Evolutionary conservation across 31 red algal genomes (phyloP), one percentile per base, ranked within the genome.

Genomic region (Pterothamnion heteromorphum): DNA sequence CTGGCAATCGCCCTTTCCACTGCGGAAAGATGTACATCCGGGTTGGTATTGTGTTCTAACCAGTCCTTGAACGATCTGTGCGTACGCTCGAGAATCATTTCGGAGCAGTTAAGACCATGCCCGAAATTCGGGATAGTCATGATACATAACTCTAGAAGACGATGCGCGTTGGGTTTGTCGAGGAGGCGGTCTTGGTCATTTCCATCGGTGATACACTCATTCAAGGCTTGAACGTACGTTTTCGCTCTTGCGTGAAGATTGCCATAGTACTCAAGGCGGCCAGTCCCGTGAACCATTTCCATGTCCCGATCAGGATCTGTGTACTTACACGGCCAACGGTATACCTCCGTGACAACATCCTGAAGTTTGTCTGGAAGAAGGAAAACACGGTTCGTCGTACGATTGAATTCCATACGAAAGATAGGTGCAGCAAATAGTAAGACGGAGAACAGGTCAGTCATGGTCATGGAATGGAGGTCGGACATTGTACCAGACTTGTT

Each of bases 51-150:
- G 4, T 27, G 35, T 37, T 0, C 82, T 4, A 86, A 86, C 4
- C 1, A 86, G 26, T 3, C n/a, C 35, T 86, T 37, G 35, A 86
- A 86, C 2, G 35, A 0, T 0, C 3, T 86, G 18, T 43, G 0
- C 3, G 0, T 36, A 0, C 30, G n/a, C 3, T 86, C n/a, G 2
- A 86, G 82, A 44, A 86, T 36, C 35, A 86, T 86, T 86, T 86
- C 82, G 33, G 82, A 86, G 18, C 3, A 86, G 0, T 86, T 86
- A 0, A 30, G 82, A 38, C 33, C n/a, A 0, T 86, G 82, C 4
- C n/a, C 26, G 41, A 86, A 86, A 44, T 36, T 44, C 28, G 82
- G 82, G 26, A 86, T 86, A 44, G 82, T 86, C 3, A 24, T 23
- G 82, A 86, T 36, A 37, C n/a, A 86, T 35, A 37, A 3, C 0